Evolutionary conservation across 768 basidiomycete genomes (phyloP).

Genomic region (Lactarius sp.): DNA sequence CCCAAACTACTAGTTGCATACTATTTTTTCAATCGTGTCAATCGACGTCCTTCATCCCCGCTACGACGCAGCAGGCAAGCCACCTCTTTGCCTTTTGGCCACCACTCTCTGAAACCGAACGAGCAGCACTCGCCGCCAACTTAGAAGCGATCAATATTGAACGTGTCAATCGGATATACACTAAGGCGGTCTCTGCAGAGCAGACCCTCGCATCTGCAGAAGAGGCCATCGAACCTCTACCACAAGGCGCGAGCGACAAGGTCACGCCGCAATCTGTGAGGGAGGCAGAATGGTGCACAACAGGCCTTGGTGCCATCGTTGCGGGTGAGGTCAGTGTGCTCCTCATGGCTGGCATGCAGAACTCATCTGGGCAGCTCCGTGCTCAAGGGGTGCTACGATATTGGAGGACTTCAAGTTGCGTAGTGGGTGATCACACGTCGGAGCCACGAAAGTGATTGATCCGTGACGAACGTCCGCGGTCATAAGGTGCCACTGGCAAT

Average conservation of each 20-base stretch:
- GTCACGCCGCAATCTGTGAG: constrained; percentile 49
- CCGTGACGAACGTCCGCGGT: too few species aligned
- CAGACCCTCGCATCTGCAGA: constrained; percentile 39
- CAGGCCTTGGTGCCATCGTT: constrained; percentile 81
- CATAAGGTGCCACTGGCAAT: too few species aligned
- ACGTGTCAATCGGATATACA: constrained; percentile 87
- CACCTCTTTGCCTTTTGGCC: constrained; percentile 90
- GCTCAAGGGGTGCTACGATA: constrained; percentile 98
- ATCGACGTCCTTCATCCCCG: constrained; percentile 51
- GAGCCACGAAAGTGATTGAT: too few species aligned
- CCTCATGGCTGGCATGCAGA: constrained; percentile 95
- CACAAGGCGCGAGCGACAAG: constrained; percentile 67
- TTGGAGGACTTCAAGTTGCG: too few species aligned
- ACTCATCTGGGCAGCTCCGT: constrained; percentile 84
- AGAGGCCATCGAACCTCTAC: constrained; percentile 70
- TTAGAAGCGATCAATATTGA: constrained; percentile 81
- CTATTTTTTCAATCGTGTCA: constrained; percentile 39
- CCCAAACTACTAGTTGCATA: too few species aligned
- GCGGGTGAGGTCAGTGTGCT: constrained; percentile 87
- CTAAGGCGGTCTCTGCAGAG: constrained; percentile 68
- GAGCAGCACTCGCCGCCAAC: constrained; percentile 55
- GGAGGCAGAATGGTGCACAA: constrained; percentile 66
- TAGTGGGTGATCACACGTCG: too few species aligned
- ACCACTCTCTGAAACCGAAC: constrained; percentile 60
- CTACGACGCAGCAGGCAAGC: constrained; percentile 74